Conservation (phyloP, 257 asterid genomes). For the Pogostemon cablin region DNA sequence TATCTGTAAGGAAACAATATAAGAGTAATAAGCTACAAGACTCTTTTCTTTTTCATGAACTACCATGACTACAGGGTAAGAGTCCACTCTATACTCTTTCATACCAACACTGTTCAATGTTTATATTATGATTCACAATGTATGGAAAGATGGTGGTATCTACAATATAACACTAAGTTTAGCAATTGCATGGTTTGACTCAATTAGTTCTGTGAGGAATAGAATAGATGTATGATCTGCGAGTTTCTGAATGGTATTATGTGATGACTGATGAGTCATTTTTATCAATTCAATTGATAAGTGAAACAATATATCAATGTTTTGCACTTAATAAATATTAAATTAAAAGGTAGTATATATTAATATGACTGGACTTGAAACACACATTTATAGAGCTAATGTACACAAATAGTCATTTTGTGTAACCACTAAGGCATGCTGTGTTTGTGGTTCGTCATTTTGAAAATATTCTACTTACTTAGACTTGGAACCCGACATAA, state of each 20-base stretch:
- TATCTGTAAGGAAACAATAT: constrained; percentile 38
- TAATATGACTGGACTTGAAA: too few species aligned
- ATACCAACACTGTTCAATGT: neutral
- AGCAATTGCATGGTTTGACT: neutral
- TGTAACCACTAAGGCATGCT: neutral
- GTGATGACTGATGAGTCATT: too few species aligned
- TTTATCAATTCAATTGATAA: too few species aligned
- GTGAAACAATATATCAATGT: too few species aligned
- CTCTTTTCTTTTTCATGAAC: neutral
- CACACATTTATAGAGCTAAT: too few species aligned
- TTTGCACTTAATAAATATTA: too few species aligned
- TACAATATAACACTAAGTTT: neutral
- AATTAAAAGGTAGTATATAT: too few species aligned
- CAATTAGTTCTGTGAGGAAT: neutral
- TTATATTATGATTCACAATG: neutral
- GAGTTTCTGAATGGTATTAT: too few species aligned
- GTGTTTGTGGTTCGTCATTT: neutral
- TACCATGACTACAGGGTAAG: neutral
- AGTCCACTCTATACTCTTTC: neutral
- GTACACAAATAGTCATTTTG: neutral
- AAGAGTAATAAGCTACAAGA: constrained; percentile 1
- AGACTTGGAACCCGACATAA: too few species aligned
- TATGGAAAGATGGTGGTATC: neutral
- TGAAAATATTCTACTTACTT: too few species aligned
- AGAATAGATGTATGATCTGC: neutral